Base-by-base conservation (phyloP, 768 basidiomycete species). In the Pleurotus djamor region DNA sequence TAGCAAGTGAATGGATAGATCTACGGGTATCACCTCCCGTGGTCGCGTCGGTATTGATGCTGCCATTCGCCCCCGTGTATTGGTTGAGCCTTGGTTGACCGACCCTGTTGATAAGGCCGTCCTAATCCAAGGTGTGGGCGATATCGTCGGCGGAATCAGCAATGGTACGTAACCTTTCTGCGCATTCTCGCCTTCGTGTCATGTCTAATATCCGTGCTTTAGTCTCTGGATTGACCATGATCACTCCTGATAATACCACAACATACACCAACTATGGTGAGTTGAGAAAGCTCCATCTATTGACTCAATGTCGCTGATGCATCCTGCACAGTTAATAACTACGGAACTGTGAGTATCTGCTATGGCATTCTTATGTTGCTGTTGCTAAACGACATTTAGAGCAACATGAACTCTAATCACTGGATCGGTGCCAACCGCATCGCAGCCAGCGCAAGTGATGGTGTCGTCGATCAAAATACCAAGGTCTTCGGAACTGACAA, bases 1-100 rank as follows among this genome's bases (percentile, higher is more conserved):
- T 51, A 52, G 32, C n/a, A 32, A 37, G 50, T 49, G 54, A 60
- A 55, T 45, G 35, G 59, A 33, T 59, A 83, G 82, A n/a, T 85
- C 85, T 2, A 77, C 77, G 12, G 85, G 85, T 50, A 77, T 85
- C 48, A 83, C 81, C 1, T 88, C 86, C 10, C 81, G 84, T 54
- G 86, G 85, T 5, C 82, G 85, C 33, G 77, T 87, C 58, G 86
- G 86, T 17, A 80, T 87, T 59, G 78, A 83, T 57, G 77, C 79
- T 12, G 78, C 76, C 4, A 64, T 86, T 52, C 79, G 76, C 16
- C 83, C 76, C 12, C 70, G 73, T 33, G 74, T 81, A 3, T 66
- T 86, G 38, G 74, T 76, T 16, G 74, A 80, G 62, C 85, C 86
- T 1, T 87, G 85, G 85, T 79, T 87, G 64, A 72, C 72, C 17